phyloP scores from a whole-genome alignment of 176 grass and related monocot genomes.

The Saccharum spontaneum region DNA sequence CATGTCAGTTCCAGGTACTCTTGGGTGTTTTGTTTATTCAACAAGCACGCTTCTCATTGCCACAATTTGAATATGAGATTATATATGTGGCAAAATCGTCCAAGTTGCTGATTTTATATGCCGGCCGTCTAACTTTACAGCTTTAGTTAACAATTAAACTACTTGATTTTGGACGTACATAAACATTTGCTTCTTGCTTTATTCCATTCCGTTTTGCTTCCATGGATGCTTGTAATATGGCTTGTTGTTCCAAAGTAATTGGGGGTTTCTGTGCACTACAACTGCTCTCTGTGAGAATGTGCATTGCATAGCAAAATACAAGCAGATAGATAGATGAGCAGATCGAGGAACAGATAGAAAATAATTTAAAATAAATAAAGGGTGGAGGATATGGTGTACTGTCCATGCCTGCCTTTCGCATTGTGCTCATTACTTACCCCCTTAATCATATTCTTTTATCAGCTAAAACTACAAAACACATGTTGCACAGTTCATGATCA shows the following conservation, averaged over 20 bases:
- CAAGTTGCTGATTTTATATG: slow-evolving; percentile 14
- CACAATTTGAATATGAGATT: no score
- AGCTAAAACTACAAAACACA: neutral
- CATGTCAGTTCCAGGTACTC: neutral
- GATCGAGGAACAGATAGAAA: neutral
- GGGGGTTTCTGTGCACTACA: slow-evolving; percentile 1
- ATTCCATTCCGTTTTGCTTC: slow-evolving; percentile 11
- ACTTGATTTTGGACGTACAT: neutral
- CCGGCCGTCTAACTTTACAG: neutral
- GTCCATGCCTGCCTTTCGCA: neutral
- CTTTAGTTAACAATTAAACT: neutral
- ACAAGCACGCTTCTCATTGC: no score
- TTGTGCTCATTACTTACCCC: neutral
- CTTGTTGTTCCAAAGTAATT: slow-evolving; percentile 14
- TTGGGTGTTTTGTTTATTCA: neutral
- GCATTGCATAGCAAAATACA: neutral
- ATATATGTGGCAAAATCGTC: no score
- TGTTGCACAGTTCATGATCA: neutral
- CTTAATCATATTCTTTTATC: neutral
- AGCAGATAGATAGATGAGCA: neutral
- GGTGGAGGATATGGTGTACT: slow-evolving; percentile 10
- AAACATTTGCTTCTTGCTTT: slow-evolving; percentile 37
- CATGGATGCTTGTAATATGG: slow-evolving; percentile 19
- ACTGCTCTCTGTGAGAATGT: slow-evolving; percentile 7
- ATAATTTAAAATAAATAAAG: neutral